Percentiles rank a stretch among this genome's conserved stretches.
Conservation (phyloP, 495 filamentous ascomycete species). For the Trichocladium uniseriatum region DNA sequence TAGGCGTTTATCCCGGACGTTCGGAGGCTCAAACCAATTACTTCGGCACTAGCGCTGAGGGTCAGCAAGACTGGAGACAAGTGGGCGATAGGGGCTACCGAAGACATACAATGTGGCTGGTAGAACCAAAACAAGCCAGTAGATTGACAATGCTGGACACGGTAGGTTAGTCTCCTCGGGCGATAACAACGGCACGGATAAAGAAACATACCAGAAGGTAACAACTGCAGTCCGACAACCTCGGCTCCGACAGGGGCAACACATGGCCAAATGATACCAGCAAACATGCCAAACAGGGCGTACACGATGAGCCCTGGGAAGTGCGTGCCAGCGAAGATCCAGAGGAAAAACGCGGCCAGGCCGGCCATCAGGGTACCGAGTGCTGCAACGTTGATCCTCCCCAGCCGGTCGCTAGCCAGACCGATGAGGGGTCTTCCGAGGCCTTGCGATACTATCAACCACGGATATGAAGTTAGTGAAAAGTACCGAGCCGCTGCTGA, state of each 20-base stretch:
- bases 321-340: slow-evolving; percentile 54
- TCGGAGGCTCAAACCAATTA: slow-evolving; percentile 61
- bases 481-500: not conserved
- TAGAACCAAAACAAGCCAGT: slow-evolving; percentile 63
- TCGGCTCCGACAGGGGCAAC: slow-evolving; percentile 67
- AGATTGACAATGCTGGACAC: slow-evolving; percentile 51
- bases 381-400: slow-evolving; percentile 58
- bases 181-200: not conserved
- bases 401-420: slow-evolving; percentile 53
- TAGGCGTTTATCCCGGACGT: slow-evolving; percentile 33
- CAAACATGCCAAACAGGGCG: slow-evolving; percentile 57
- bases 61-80: not conserved
- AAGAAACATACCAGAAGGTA: slow-evolving; percentile 48
- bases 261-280: slow-evolving; percentile 67
- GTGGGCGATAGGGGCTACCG: not conserved
- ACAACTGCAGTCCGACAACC: slow-evolving; percentile 61
- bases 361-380: slow-evolving; percentile 51
- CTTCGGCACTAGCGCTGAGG: slow-evolving; percentile 41
- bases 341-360: slow-evolving; percentile 54
- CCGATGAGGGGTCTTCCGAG: slow-evolving; percentile 55
- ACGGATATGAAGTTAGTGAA: not conserved
- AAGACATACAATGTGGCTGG: slow-evolving; percentile 54
- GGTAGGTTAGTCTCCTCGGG: not conserved
- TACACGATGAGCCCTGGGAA: slow-evolving; percentile 64
- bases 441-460: slow-evolving; percentile 32